Percentiles rank a stretch among this genome's conserved stretches.
Conservation (phyloP, 495 filamentous ascomycete genomes). For the Articulospora tetracladia region DNA sequence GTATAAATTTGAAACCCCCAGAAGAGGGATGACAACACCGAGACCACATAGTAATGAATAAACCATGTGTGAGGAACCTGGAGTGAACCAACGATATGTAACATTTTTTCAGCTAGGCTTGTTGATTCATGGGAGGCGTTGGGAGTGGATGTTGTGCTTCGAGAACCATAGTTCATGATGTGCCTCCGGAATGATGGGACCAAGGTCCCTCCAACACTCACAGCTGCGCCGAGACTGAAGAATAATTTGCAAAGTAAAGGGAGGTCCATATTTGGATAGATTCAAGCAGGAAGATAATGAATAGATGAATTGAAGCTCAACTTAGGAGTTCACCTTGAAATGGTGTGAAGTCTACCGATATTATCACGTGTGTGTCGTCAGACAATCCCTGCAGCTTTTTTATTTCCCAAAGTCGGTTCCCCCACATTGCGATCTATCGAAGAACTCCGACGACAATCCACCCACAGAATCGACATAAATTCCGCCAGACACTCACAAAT, state of each 20-base stretch:
- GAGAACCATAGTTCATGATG: conserved; percentile 47
- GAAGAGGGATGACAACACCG: conserved; percentile 65
- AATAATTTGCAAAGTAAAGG: conserved; percentile 42
- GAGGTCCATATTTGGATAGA: conserved; percentile 24
- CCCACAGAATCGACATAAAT: not conserved
- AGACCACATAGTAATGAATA: conserved; percentile 77
- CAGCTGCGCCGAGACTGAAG: conserved; percentile 37
- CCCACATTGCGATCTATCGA: not conserved
- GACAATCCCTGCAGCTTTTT: not conserved
- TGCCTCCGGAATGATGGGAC: conserved; percentile 35
- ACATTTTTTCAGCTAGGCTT: not conserved
- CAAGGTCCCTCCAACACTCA: conserved; percentile 34
- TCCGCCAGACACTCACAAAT: not conserved
- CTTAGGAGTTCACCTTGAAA: too few relatives aligned
- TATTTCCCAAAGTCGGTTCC: not conserved
- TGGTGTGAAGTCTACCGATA: not conserved
- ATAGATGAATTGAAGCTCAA: too few relatives aligned
- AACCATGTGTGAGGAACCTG: conserved; percentile 87
- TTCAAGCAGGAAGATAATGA: too few relatives aligned
- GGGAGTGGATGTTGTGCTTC: conserved; percentile 18
- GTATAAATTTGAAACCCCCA: conserved; percentile 68
- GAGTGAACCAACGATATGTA: conserved; percentile 12
- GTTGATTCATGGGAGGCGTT: not conserved
- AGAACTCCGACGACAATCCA: not conserved
- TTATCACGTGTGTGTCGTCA: not conserved